These are phyloP conservation scores for Coemansia sp. DNA, from an alignment of 192 early-diverging fungal genomes.

Conservation along the genomic window DNA sequence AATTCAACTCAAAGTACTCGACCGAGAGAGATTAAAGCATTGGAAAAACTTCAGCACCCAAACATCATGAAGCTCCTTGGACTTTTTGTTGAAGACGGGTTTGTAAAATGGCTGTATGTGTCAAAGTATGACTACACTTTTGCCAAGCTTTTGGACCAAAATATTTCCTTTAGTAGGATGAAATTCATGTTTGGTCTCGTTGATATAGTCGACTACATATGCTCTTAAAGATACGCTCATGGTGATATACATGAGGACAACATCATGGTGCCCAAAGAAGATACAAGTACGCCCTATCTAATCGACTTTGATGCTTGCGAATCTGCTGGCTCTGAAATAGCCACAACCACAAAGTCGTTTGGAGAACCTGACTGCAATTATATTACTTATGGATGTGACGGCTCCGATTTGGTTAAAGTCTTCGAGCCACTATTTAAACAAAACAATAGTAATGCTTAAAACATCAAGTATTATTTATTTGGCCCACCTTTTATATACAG, in stretches of 20 bases:
- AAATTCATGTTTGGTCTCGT: constrained; percentile 2
- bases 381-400: too few species aligned
- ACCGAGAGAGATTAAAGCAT: constrained; percentile 6
- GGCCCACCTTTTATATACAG: too few species aligned
- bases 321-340: constrained; percentile 1
- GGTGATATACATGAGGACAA: constrained; percentile 11
- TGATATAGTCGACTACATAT: constrained; percentile 8
- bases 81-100: neutral
- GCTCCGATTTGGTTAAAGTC: too few species aligned
- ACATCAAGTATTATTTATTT: too few species aligned
- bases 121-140: constrained; percentile 10
- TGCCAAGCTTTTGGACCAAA: neutral
- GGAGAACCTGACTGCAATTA: too few species aligned
- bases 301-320: constrained; percentile 14
- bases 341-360: neutral
- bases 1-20: constrained; percentile 3
- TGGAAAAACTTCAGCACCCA: constrained; percentile 3
- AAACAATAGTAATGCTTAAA: too few species aligned
- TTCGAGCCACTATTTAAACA: too few species aligned
- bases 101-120: constrained; percentile 1
- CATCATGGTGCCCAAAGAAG: constrained; percentile 5
- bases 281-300: constrained; percentile 8
- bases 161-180: constrained; percentile 3
- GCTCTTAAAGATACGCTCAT: neutral
- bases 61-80: constrained; percentile 12